Evolutionary conservation across 441 rosid species (phyloP).

Genomic region (Populus hybrid): DNA sequence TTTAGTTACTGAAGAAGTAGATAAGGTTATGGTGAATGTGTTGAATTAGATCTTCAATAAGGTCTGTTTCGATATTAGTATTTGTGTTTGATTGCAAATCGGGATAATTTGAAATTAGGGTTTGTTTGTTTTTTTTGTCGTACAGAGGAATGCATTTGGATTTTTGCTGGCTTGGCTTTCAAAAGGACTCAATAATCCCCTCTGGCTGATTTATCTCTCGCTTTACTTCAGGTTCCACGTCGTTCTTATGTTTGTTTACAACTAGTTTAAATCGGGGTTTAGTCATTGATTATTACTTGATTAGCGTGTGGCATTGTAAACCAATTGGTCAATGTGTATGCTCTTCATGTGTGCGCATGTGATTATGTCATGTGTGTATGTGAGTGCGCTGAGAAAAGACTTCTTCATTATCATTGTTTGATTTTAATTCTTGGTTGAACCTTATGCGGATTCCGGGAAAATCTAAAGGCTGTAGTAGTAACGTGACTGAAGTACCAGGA

Average conservation of each 20-base stretch:
- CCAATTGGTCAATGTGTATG: not conserved
- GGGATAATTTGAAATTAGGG: conserved; percentile 9
- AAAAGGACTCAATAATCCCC: conserved; percentile 21
- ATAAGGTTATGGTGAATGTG: conserved; percentile 9
- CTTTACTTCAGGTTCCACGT: conserved; percentile 26
- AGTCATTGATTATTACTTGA: not conserved
- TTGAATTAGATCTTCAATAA: conserved; percentile 21
- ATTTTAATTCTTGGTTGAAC: not conserved
- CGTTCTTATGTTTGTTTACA: not conserved
- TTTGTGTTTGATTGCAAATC: conserved; percentile 13
- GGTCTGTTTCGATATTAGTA: conserved; percentile 4
- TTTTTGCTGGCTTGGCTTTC: conserved; percentile 27
- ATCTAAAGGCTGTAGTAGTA: not conserved
- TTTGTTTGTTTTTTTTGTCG: conserved; percentile 41
- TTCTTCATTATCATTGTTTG: not conserved
- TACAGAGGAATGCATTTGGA: conserved; percentile 55
- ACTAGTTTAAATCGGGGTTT: conserved; percentile 6
- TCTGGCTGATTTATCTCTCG: conserved; percentile 32
- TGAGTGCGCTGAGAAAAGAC: not conserved
- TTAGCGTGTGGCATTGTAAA: not conserved
- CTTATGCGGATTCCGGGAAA: not conserved
- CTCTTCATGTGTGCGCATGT: not conserved
- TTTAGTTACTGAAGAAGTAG: not conserved
- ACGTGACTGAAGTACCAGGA: not conserved
- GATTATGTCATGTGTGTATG: not conserved